Evolutionary conservation across 768 basidiomycete species (phyloP).

Genomic region (Kwoniella botswanensis): DNA sequence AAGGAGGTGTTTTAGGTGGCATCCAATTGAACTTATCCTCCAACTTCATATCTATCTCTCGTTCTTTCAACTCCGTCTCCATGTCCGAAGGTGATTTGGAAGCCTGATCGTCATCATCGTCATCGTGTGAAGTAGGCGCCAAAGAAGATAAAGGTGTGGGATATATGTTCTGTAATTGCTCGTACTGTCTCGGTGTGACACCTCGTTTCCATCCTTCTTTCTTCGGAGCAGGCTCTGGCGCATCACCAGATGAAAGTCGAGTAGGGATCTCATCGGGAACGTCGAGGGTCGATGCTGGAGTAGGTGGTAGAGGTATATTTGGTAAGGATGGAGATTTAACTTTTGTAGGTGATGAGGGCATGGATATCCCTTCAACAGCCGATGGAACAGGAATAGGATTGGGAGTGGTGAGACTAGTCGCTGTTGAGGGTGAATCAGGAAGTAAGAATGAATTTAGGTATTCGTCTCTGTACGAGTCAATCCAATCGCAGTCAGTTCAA

Average conservation of each 20-base stretch:
- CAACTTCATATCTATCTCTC: not conserved
- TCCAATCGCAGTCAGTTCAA: not conserved
- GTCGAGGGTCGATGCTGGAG: conserved; percentile 7
- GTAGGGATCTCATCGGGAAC: not conserved
- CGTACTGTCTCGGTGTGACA: conserved; percentile 7
- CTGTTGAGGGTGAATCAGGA: conserved; percentile 9
- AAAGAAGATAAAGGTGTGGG: conserved; percentile 8
- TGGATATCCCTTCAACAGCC: not conserved
- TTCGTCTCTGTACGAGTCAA: conserved; percentile 56
- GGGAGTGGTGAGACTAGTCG: not conserved
- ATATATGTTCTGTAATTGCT: conserved; percentile 7
- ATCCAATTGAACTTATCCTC: conserved; percentile 1
- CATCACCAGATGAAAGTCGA: not conserved
- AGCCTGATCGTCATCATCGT: not conserved
- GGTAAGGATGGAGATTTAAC: not conserved
- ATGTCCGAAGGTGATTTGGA: not conserved
- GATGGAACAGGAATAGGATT: not conserved
- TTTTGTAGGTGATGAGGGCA: not conserved
- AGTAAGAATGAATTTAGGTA: conserved; percentile 61
- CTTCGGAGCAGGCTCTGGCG: not conserved
- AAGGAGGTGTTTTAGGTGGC: conserved; percentile 12
- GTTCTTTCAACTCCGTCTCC: not conserved
- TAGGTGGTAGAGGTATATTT: not conserved
- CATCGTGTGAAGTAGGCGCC: not conserved
- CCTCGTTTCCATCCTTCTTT: conserved; percentile 5